Percentiles rank a stretch among this genome's conserved stretches.
These are phyloP conservation scores for Pterocarpus macrocarpus DNA, from an alignment of 306 rosid species.

Conservation along the genomic window DNA sequence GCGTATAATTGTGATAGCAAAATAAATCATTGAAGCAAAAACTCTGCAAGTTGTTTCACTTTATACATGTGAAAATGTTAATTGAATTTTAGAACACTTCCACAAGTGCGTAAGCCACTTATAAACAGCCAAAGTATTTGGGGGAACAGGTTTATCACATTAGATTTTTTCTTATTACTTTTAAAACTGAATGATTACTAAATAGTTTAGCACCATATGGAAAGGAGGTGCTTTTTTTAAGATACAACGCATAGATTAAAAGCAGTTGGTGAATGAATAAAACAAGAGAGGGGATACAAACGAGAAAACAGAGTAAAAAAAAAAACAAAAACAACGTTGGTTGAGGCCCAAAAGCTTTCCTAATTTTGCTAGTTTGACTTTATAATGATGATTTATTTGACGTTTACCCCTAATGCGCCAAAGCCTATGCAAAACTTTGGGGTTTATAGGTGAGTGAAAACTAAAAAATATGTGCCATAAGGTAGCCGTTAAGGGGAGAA, in stretches of 20 bases:
- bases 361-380: slow-evolving; percentile 33
- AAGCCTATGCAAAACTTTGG: neutral
- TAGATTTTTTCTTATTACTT: neutral
- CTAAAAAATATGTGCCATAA: slow-evolving; percentile 24
- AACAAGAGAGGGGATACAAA: neutral
- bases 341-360: too few species aligned
- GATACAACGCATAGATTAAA: neutral
- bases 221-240: neutral
- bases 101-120: neutral
- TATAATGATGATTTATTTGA: neutral
- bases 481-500: slow-evolving; percentile 43
- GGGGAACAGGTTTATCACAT: neutral
- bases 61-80: neutral
- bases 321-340: too few species aligned
- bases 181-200: slow-evolving; percentile 13
- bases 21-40: neutral
- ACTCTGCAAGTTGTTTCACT: too few species aligned
- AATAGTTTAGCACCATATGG: neutral
- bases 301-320: neutral
- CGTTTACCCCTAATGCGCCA: slow-evolving; percentile 14
- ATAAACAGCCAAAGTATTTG: neutral
- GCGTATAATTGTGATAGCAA: too few species aligned
- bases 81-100: neutral
- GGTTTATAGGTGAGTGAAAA: neutral
- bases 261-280: neutral